Percentiles rank a stretch among this genome's conserved stretches.
These are phyloP conservation scores for Arctium lappa DNA, from an alignment of 129 eudicot species.

Conservation along the genomic window DNA sequence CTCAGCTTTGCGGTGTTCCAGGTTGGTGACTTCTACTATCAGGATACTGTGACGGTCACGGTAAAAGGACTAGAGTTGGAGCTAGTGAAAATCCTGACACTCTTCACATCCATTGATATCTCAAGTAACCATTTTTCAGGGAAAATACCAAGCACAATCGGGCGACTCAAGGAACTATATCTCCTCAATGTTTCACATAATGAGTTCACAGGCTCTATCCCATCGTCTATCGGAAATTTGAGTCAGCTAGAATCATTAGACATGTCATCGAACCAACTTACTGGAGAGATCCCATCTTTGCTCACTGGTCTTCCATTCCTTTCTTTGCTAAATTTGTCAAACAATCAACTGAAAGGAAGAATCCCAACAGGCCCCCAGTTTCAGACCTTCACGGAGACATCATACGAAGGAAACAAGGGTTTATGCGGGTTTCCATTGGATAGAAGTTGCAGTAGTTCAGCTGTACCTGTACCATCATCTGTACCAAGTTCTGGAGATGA, in stretches of 20 bases:
- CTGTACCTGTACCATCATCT: background rate
- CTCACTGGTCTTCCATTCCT: conserved; percentile 45
- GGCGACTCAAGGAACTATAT: conserved; percentile 31
- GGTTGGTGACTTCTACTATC: conserved; percentile 25
- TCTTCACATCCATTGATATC: conserved; percentile 57
- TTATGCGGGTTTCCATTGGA: conserved; percentile 53
- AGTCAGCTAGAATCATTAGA: conserved; percentile 54
- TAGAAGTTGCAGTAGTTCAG: conserved; percentile 12
- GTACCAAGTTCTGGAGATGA: conserved; percentile 15
- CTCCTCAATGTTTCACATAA: conserved; percentile 56
- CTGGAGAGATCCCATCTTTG: conserved; percentile 41
- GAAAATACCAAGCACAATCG: conserved; percentile 41
- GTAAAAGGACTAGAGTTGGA: conserved; percentile 41
- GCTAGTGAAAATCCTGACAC: conserved; percentile 40
- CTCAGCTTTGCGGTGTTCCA: background rate
- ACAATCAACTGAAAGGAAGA: conserved; percentile 39
- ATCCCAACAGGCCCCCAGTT: conserved; percentile 49
- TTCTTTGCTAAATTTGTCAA: conserved; percentile 41
- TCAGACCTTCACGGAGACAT: conserved; percentile 29
- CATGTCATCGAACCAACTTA: conserved; percentile 45
- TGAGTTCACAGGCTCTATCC: conserved; percentile 44
- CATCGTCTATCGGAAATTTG: conserved; percentile 42
- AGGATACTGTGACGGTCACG: conserved; percentile 39
- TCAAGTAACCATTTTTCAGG: conserved; percentile 48
- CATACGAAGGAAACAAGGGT: conserved; percentile 46